Evolutionary conservation across 2,329 filamentous ascomycete genomes (phyloP), one percentile per base, ranked within the genome.

Genomic region (Nemania sp.): DNA sequence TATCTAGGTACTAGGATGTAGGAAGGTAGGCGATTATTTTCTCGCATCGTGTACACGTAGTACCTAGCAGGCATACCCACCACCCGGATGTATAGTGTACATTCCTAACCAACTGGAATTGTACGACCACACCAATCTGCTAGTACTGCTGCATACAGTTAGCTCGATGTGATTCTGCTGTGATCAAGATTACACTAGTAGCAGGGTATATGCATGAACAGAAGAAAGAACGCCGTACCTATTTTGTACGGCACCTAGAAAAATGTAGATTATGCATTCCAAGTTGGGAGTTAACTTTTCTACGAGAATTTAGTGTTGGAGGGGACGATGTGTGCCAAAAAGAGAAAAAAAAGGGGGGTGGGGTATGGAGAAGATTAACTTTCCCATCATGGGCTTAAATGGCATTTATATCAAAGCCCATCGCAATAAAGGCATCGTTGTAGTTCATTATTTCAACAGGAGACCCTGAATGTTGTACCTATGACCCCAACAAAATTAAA

Each of bases 331-430:
- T 29, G 25, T 29, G 25, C 25, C 25, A 29, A 29, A 29, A 29
- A 29, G 35, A n/a, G 10, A 11, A 39, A 39, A 37, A 9, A 17
- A 12, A n/a, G 3, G 32, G 17, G 25, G 13, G 21, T 32, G 51
- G 45, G 54, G 47, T 4, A 67, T 67, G 64, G 64, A 59, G 52
- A 68, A 67, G 51, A 61, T 37, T n/a, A 13, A 67, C 64, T 66
- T 68, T 70, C 67, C 67, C 68, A 69, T 69, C 48, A 51, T 53
- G 50, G 59, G 45, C 60, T 43, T 53, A 64, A 49, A 70, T 70
- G 68, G 67, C 64, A 70, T 69, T 70, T 55, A 56, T 58, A 49
- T 57, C 63, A 70, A 69, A 67, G n/a, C 55, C 67, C 62, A 70
- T 70, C 45, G 21, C 37, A 21, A 34, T 45, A 25, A 34, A 50